Evolutionary conservation across 2,329 filamentous ascomycete genomes (phyloP).

Genomic region (Diaporthe vaccinii): DNA sequence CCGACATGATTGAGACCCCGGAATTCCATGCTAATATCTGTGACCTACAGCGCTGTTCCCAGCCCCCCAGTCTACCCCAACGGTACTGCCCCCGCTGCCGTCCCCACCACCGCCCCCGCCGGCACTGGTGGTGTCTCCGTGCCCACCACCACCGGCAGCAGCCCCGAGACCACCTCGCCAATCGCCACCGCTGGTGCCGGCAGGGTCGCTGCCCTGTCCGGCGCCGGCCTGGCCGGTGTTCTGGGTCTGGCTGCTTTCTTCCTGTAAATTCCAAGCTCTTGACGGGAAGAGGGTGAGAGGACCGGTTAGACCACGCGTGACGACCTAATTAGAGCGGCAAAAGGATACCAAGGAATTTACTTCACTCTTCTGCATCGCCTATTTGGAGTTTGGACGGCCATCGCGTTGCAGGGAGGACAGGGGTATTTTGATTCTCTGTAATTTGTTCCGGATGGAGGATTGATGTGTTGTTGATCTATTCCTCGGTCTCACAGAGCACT

Average conservation of each 20-base stretch:
- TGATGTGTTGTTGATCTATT: constrained; percentile 43
- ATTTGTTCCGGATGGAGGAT: constrained; percentile 43
- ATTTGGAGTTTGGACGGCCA: constrained; percentile 47
- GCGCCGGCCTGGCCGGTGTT: constrained; percentile 71
- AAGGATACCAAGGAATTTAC: constrained; percentile 17
- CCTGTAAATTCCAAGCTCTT: constrained; percentile 64
- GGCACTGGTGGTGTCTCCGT: constrained; percentile 46
- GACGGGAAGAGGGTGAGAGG: constrained; percentile 8
- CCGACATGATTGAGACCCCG: background rate
- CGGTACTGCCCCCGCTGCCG: constrained; percentile 54
- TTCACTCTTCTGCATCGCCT: constrained; percentile 35
- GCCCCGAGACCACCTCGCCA: constrained; percentile 54
- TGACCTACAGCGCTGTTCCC: constrained; percentile 4
- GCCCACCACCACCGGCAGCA: constrained; percentile 43
- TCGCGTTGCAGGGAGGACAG: constrained; percentile 33
- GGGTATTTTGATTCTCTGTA: constrained; percentile 41
- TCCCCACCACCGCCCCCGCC: constrained; percentile 48
- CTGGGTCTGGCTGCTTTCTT: constrained; percentile 70
- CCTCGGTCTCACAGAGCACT: constrained; percentile 41
- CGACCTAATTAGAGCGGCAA: constrained; percentile 34
- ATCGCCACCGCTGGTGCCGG: constrained; percentile 69
- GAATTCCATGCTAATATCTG: constrained; percentile 25
- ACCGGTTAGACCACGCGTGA: constrained; percentile 48
- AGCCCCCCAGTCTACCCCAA: constrained; percentile 50
- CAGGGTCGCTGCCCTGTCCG: constrained; percentile 69